Evolutionary conservation across 2,329 filamentous ascomycete genomes (phyloP).

Genomic region (Penicillium sp.): DNA sequence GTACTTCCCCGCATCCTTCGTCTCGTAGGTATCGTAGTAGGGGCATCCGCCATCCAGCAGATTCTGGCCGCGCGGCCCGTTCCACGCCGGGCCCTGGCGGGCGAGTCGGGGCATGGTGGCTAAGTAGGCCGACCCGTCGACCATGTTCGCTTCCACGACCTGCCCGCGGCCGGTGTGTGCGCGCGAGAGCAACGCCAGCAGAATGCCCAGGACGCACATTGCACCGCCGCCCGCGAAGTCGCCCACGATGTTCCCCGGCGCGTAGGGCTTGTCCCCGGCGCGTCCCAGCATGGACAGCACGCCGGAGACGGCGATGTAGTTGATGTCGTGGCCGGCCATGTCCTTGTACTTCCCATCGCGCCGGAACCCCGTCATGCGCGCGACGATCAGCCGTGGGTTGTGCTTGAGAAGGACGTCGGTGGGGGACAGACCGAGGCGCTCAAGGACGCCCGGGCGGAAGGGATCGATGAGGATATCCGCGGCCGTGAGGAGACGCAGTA

Average conservation of each 20-base stretch:
- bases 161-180: constrained; percentile 68
- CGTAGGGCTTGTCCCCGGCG: constrained; percentile 64
- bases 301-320: constrained; percentile 87
- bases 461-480: constrained; percentile 88
- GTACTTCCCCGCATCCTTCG: constrained; percentile 66
- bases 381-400: constrained; percentile 77
- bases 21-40: constrained; percentile 87
- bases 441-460: constrained; percentile 85
- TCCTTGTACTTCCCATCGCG: constrained; percentile 77
- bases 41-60: constrained; percentile 79
- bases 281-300: constrained; percentile 74
- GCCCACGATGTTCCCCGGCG: constrained; percentile 79
- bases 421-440: constrained; percentile 76
- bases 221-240: constrained; percentile 91
- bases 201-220: constrained; percentile 74
- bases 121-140: constrained; percentile 79
- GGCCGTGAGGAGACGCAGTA: constrained; percentile 61
- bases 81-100: constrained; percentile 62
- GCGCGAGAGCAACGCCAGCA: constrained; percentile 72
- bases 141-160: constrained; percentile 95
- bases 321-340: constrained; percentile 96
- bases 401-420: constrained; percentile 58
- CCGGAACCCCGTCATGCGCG: constrained; percentile 84
- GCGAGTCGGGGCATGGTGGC: constrained; percentile 72
- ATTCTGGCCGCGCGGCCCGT: constrained; percentile 67